Base-by-base conservation (phyloP, 148 eudicot genomes). In the Selenicereus undatus region DNA sequence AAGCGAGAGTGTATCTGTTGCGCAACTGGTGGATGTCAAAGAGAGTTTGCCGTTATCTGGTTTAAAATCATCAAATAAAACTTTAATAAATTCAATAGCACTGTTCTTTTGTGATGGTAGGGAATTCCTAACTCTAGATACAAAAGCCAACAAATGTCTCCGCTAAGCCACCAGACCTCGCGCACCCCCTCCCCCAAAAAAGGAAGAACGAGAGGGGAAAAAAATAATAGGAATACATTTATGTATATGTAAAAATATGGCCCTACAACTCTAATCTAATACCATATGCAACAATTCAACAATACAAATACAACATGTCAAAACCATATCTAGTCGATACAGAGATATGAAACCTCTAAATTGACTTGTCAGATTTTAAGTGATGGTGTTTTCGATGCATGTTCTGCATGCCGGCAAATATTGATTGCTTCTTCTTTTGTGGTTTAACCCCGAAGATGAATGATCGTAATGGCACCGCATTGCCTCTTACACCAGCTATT, bases 381-480 rank as follows among this genome's bases (percentile, higher is more conserved):
- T 86, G 78, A 30, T 86, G 88, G 74, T 86, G 78, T 79, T 75
- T 86, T 54, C 79, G 76, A 51, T 84, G 86, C 86, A 84, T 82
- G 85, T 86, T 77, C 52, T 86, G 90, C 86, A 92, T 85, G 74
- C 86, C 87, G 11, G 97, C 87, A 81, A 93, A 92, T 66, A 93
- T 81, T 3, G 97, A 93, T 52, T 74, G 80, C 81, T 74, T 95
- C 73, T 88, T 88, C 85, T 91, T 92, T 80, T 88, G 92, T 48
- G 84, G 87, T 81, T 88, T 92, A 60, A 83, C 85, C 75, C 99
- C 98, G 54, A 96, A 96, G 62, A 96, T 86, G 75, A 96, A 96
- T 36, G 98, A 89, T 39, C 91, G 70, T 75, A 96, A 79, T 20
- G 98, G 98, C 30, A 96, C 86, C 75, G 60, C 87, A 17, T 74